phyloP scores from a whole-genome alignment of 2,329 filamentous ascomycete species.

The Phyllosticta citribraziliensis region DNA sequence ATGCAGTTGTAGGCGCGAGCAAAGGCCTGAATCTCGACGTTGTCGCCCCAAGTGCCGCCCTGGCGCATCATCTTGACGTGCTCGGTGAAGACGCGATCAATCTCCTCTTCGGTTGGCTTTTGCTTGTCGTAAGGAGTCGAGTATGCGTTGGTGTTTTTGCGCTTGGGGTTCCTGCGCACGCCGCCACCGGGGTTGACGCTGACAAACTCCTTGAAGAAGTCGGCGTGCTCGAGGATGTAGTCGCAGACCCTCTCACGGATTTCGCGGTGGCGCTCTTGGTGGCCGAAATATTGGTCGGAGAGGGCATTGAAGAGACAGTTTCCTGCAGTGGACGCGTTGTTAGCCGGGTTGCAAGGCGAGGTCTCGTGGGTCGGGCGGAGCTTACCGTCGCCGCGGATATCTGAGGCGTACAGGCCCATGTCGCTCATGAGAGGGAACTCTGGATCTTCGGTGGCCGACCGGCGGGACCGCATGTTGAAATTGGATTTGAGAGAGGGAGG shows the following conservation, averaged over 20 bases:
- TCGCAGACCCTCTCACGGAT: constrained; percentile 51
- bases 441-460: constrained; percentile 17
- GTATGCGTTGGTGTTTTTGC: constrained; percentile 43
- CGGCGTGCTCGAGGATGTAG: constrained; percentile 51
- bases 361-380: constrained; percentile 2
- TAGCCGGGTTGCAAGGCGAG: constrained; percentile 8
- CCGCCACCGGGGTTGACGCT: constrained; percentile 36
- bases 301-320: constrained; percentile 63
- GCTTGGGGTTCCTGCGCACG: constrained; percentile 36
- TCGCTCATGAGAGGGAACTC: constrained; percentile 48
- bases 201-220: constrained; percentile 57
- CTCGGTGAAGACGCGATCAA: constrained; percentile 42
- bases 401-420: constrained; percentile 48
- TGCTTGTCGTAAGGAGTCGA: constrained; percentile 31
- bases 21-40: constrained; percentile 59
- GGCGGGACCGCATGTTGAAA: constrained; percentile 10
- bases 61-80: constrained; percentile 52
- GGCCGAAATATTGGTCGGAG: constrained; percentile 56
- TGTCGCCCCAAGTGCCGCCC: constrained; percentile 54
- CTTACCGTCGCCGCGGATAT: constrained; percentile 55
- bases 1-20: constrained; percentile 51
- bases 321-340: constrained; percentile 35
- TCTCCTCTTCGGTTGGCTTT: constrained; percentile 44
- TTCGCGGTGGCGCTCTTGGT: constrained; percentile 45
- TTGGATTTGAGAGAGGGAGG: constrained; percentile 13